Evolutionary conservation across 2,329 filamentous ascomycete species (phyloP).

Genomic region (Epichloe scottii): DNA sequence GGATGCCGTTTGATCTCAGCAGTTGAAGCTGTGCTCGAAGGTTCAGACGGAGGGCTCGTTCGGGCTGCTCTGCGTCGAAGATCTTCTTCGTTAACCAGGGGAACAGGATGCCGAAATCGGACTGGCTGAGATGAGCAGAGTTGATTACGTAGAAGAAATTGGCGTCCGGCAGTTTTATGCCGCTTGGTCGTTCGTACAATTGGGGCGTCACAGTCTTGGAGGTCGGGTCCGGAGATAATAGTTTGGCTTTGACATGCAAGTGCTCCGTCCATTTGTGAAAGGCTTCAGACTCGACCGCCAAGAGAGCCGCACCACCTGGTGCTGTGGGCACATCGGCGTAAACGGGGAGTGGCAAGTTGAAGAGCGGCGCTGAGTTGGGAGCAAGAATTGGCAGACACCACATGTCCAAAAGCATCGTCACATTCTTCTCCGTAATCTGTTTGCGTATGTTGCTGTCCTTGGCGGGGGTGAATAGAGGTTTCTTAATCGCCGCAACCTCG

Average conservation of each 20-base stretch:
- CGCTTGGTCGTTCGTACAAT: constrained; percentile 29
- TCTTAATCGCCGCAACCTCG: constrained; percentile 32
- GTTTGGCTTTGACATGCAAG: constrained; percentile 52
- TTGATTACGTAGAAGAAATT: constrained; percentile 62
- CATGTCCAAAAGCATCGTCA: constrained; percentile 62
- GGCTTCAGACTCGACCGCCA: constrained; percentile 62
- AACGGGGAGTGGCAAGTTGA: constrained; percentile 59
- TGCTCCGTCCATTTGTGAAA: constrained; percentile 72
- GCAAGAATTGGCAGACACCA: constrained; percentile 66
- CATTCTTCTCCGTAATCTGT: constrained; percentile 57
- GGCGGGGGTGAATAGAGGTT: constrained; percentile 49
- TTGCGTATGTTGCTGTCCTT: constrained; percentile 40
- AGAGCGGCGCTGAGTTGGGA: constrained; percentile 49
- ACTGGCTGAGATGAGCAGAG: constrained; percentile 73
- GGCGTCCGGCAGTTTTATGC: constrained; percentile 35
- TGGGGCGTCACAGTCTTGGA: constrained; percentile 27
- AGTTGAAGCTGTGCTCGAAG: constrained; percentile 45
- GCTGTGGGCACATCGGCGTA: constrained; percentile 41
- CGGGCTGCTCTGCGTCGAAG: constrained; percentile 44
- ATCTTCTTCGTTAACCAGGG: constrained; percentile 53
- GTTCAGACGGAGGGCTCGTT: constrained; percentile 46
- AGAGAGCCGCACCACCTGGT: constrained; percentile 43
- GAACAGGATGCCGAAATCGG: constrained; percentile 73
- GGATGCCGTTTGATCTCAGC: constrained; percentile 35
- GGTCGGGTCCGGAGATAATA: constrained; percentile 46